phyloP scores from a whole-genome alignment of 345 rosid species.

The Carallia pectinifolia region DNA sequence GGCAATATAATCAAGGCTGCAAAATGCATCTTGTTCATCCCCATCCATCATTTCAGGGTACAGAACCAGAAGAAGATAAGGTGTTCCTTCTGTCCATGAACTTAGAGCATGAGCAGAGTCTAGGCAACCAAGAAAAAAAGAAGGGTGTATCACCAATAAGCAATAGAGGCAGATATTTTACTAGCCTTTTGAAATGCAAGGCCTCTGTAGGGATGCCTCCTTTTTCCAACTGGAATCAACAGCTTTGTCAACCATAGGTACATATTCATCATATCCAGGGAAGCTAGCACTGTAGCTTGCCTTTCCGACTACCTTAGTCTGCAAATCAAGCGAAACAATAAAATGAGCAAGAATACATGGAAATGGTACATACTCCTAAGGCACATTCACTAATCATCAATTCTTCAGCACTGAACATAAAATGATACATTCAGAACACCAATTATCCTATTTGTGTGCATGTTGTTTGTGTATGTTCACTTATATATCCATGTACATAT shows the following conservation, averaged over 20 bases:
- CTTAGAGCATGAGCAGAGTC: background rate
- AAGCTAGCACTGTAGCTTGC: constrained; percentile 54
- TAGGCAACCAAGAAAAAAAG: background rate
- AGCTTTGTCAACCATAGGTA: constrained; percentile 98
- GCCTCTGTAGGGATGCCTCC: constrained; percentile 44
- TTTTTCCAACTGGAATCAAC: constrained; percentile 89
- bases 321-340: constrained; percentile 16
- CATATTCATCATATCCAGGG: constrained; percentile 95
- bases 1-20: background rate
- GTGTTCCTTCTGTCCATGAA: background rate
- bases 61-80: background rate
- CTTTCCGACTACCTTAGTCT: constrained; percentile 72
- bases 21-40: background rate
- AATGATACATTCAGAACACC: too few relatives aligned
- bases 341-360: background rate
- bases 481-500: too few relatives aligned
- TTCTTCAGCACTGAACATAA: too few relatives aligned
- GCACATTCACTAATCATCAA: too few relatives aligned
- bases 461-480: too few relatives aligned
- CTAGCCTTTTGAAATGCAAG: constrained; percentile 61
- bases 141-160: background rate
- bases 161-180: background rate
- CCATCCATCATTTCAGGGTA: background rate
- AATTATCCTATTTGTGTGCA: too few relatives aligned
- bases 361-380: too few relatives aligned